Conservation (phyloP, 2,329 filamentous ascomycete species). For the Exophiala oligosperma region DNA sequence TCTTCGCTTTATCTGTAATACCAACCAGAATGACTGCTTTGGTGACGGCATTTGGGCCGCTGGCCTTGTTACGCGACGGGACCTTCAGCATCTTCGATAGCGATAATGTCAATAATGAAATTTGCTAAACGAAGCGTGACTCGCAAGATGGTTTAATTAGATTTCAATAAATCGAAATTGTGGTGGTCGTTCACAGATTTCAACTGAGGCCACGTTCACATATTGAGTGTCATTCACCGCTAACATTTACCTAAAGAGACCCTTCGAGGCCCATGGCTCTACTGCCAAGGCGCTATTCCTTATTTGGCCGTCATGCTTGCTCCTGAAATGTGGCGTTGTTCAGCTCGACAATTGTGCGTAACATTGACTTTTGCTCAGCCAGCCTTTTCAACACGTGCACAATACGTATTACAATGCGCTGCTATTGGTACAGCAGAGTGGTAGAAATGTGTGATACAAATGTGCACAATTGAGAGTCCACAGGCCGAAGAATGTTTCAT, state of each 20-base stretch:
- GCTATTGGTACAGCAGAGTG: too few relatives aligned
- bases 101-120: too few relatives aligned
- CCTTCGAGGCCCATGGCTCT: not conserved
- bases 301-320: not conserved
- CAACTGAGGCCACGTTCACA: conserved; percentile 15
- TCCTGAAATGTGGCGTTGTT: conserved; percentile 1
- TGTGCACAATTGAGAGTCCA: too few relatives aligned
- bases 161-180: not conserved
- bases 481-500: not conserved
- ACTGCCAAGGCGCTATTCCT: conserved; percentile 8
- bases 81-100: conserved; percentile 45
- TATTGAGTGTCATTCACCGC: conserved; percentile 8
- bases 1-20: conserved; percentile 26
- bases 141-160: not conserved
- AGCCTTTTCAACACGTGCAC: conserved; percentile 13
- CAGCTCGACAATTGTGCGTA: not conserved
- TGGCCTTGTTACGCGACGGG: conserved; percentile 42
- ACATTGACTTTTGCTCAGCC: conserved; percentile 4
- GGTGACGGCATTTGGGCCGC: conserved; percentile 59
- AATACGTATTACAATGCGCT: not conserved
- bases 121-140: not conserved
- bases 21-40: conserved; percentile 93
- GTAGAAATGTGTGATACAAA: too few relatives aligned
- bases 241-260: not conserved
- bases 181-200: not conserved